Conservation (phyloP, 257 asterid species). For the Sherardia arvensis region DNA sequence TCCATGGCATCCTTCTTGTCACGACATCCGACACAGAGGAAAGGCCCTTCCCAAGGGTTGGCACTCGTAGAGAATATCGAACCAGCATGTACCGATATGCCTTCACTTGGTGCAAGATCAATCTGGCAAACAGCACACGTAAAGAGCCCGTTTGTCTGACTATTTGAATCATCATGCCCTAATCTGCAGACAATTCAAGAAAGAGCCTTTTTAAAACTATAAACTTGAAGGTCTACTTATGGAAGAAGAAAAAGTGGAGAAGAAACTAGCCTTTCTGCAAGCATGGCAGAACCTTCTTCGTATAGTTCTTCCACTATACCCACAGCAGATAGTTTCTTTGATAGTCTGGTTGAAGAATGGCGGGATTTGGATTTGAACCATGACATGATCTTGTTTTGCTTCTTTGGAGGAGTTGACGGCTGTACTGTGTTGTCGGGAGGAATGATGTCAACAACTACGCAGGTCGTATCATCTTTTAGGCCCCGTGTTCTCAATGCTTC, state of each 20-base stretch:
- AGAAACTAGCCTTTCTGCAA: conserved; percentile 45
- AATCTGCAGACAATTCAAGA: conserved; percentile 32
- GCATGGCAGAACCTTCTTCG: conserved; percentile 86
- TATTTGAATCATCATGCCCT: conserved; percentile 41
- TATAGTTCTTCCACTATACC: conserved; percentile 70
- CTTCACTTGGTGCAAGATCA: conserved; percentile 57
- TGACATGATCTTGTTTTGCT: conserved; percentile 38
- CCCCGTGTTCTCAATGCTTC: conserved; percentile 71
- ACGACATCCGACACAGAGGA: conserved; percentile 63
- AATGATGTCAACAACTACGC: conserved; percentile 67
- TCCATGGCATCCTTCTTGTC: conserved; percentile 86
- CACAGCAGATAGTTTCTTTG: conserved; percentile 45
- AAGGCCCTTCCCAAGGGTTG: conserved; percentile 88
- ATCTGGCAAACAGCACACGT: conserved; percentile 58
- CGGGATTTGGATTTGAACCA: conserved; percentile 28
- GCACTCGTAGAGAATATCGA: conserved; percentile 63
- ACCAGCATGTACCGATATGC: conserved; percentile 79
- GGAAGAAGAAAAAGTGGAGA: not conserved
- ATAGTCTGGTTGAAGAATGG: conserved; percentile 23
- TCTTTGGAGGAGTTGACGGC: conserved; percentile 36
- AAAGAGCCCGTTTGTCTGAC: conserved; percentile 39
- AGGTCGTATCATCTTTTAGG: conserved; percentile 78
- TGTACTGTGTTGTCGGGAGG: conserved; percentile 35
- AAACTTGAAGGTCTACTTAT: not conserved
- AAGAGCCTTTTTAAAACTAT: not conserved